Evolutionary conservation across 345 rosid genomes (phyloP), one percentile per base, ranked within the genome.

Genomic region (Carallia pectinifolia): DNA sequence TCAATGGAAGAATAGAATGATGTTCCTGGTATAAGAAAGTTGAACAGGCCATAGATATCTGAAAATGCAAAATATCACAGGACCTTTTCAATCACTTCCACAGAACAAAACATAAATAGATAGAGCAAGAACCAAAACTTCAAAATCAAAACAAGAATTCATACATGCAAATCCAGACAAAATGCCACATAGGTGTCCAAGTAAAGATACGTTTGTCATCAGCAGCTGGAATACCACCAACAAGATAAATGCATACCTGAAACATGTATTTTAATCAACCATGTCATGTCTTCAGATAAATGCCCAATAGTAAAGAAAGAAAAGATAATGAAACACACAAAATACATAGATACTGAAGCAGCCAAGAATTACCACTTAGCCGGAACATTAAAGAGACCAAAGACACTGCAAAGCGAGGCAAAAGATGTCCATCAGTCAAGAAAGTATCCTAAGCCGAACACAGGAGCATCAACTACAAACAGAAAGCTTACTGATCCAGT

Each of bases 381-480:
- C 5, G 98, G 98, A 64, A 95, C 94, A 63, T 95, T 92, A 79
- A 95, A 90, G 82, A 92, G 98, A 69, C 99, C 99, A 84, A 92
- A 90, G 68, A 95, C 85, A 80, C 98, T 92, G 92, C 92, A 85
- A 74, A 84, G 69, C 55, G 58, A 76, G 75, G 48, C 47, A 55
- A 53, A 18, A 50, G 33, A 7, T 37, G 59, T 19, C 33, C 40
- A 48, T 69, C 65, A 59, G 48, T 34, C 33, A 19, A 29, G 30
- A 12, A 59, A 53, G 40, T 53, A 58, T 17, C 61, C 13, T 6
- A 59, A 10, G 50, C 52, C 27, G 48, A 61, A 52, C 38, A 37
- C 37, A 56, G 31, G 50, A 44, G 50, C 17, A 44, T 1, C 8
- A 27, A 56, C 60, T 7, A 19, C 12, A 56, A 56, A 7, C 31